Percentiles rank a stretch among this genome's conserved stretches.
Conservation (phyloP, 192 early-diverging fungal genomes). For the Bifiguratus adelaidae region DNA sequence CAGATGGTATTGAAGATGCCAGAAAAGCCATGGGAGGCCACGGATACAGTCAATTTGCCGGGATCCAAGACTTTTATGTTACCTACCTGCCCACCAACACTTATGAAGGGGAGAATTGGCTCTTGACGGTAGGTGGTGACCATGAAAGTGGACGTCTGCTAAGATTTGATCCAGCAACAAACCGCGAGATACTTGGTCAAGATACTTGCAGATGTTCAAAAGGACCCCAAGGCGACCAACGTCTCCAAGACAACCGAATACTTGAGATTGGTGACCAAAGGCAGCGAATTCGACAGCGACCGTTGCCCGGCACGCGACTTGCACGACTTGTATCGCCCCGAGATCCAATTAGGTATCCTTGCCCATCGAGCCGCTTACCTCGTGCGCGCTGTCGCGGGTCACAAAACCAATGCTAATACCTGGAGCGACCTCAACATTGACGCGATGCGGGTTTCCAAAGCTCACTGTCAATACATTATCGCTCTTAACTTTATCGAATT, state of each 20-base stretch:
- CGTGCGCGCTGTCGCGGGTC: conserved; percentile 45
- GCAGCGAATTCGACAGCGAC: conserved; percentile 4
- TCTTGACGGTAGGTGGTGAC: conserved; percentile 14
- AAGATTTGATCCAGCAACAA: conserved; percentile 57
- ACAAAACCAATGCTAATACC: no score
- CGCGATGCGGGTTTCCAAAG: conserved; percentile 53
- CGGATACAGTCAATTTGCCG: conserved; percentile 58
- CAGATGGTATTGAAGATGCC: conserved; percentile 49
- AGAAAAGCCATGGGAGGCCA: conserved; percentile 53
- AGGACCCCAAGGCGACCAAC: conserved; percentile 14
- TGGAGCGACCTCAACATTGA: conserved; percentile 56
- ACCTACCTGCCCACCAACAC: conserved; percentile 46
- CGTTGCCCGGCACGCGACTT: conserved; percentile 7
- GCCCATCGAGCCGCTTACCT: conserved; percentile 55
- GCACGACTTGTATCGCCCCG: conserved; percentile 31
- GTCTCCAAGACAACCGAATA: conserved; percentile 18
- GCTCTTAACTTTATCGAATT: conserved; percentile 41
- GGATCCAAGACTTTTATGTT: conserved; percentile 50
- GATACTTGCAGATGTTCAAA: conserved; percentile 31
- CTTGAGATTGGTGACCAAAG: conserved; percentile 8
- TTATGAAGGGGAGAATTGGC: conserved; percentile 61
- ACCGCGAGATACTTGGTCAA: conserved; percentile 59
- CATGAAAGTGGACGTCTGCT: conserved; percentile 27
- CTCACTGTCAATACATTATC: conserved; percentile 69
- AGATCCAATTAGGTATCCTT: conserved; percentile 49